Evolutionary conservation across 257 asterid species (phyloP).

Genomic region (Solanum appendiculatum): DNA sequence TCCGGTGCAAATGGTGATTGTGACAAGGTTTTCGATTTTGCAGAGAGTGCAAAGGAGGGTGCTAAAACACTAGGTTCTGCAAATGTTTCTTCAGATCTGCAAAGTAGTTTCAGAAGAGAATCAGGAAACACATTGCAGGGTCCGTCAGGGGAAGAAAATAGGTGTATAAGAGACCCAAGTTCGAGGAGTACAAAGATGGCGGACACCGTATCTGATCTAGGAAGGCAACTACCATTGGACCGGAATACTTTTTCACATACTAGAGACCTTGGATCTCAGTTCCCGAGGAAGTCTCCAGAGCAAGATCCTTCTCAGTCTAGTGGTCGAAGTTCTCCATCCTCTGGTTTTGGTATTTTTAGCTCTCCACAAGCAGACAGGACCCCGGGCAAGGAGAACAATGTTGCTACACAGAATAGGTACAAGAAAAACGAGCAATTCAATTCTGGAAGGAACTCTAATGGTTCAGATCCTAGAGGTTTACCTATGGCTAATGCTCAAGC

Average conservation of each 20-base stretch:
- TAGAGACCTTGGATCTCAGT: slow-evolving; percentile 6
- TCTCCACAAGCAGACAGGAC: slow-evolving; percentile 7
- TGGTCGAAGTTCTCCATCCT: slow-evolving; percentile 17
- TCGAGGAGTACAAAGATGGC: slow-evolving; percentile 7
- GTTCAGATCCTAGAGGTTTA: slow-evolving; percentile 2
- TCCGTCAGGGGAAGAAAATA: neutral
- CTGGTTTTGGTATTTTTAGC: slow-evolving; percentile 46
- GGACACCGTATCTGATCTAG: slow-evolving; percentile 5
- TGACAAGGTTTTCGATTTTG: slow-evolving; percentile 13
- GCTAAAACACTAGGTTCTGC: slow-evolving; percentile 2
- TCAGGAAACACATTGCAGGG: slow-evolving; percentile 7
- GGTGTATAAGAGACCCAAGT: slow-evolving; percentile 18
- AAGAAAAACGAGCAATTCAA: slow-evolving; percentile 26
- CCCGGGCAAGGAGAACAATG: slow-evolving; percentile 11
- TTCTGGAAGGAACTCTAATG: slow-evolving; percentile 14
- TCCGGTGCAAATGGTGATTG: slow-evolving; percentile 19
- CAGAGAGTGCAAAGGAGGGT: slow-evolving; percentile 4
- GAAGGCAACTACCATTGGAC: slow-evolving; percentile 15
- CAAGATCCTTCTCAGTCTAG: slow-evolving; percentile 18
- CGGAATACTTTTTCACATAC: slow-evolving; percentile 10
- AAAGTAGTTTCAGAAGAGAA: slow-evolving; percentile 35
- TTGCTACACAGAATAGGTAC: slow-evolving; percentile 44
- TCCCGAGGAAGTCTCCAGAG: slow-evolving; percentile 1
- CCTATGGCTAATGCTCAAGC: slow-evolving; percentile 13
- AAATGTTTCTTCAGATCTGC: neutral